Conservation (phyloP, 192 early-diverging fungal genomes). For the Coemansia sp. region DNA sequence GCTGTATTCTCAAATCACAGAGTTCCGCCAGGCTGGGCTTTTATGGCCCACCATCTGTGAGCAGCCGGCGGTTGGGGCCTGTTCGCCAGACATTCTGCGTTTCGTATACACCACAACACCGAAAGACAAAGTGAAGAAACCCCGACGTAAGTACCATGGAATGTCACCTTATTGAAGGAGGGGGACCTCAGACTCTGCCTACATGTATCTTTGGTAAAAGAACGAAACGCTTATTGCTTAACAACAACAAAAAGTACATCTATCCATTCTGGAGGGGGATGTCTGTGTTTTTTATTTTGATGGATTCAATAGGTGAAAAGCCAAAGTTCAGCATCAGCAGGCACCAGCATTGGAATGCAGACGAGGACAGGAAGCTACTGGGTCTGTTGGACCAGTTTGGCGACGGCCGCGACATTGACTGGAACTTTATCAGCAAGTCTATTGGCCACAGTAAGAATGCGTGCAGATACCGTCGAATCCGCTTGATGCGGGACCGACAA, state of each 20-base stretch:
- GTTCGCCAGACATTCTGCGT: slow-evolving; percentile 27
- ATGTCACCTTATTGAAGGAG: no score
- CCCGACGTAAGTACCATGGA: slow-evolving; percentile 14
- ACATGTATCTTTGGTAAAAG: no score
- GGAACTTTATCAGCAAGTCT: slow-evolving; percentile 39
- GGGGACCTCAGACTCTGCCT: no score
- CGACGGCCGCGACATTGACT: slow-evolving; percentile 29
- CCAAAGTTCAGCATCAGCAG: slow-evolving; percentile 40
- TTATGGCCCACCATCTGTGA: slow-evolving; percentile 33
- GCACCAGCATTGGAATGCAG: slow-evolving; percentile 38
- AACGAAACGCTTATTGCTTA: no score
- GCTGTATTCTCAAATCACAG: slow-evolving; percentile 26
- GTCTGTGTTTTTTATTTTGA: neutral
- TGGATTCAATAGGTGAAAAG: slow-evolving; percentile 19
- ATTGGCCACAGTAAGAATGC: slow-evolving; percentile 45
- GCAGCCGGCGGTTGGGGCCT: neutral
- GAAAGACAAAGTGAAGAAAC: slow-evolving; percentile 5
- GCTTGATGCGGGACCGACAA: slow-evolving; percentile 14
- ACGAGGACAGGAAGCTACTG: slow-evolving; percentile 24
- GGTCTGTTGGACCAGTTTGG: slow-evolving; percentile 15
- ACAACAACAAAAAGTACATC: no score
- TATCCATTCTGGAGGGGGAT: no score
- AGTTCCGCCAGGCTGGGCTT: slow-evolving; percentile 25
- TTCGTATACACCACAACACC: slow-evolving; percentile 20
- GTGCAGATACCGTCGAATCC: slow-evolving; percentile 39